These are phyloP conservation scores for Russula brevipes DNA, from an alignment of 768 basidiomycete genomes.

Conservation along the genomic window DNA sequence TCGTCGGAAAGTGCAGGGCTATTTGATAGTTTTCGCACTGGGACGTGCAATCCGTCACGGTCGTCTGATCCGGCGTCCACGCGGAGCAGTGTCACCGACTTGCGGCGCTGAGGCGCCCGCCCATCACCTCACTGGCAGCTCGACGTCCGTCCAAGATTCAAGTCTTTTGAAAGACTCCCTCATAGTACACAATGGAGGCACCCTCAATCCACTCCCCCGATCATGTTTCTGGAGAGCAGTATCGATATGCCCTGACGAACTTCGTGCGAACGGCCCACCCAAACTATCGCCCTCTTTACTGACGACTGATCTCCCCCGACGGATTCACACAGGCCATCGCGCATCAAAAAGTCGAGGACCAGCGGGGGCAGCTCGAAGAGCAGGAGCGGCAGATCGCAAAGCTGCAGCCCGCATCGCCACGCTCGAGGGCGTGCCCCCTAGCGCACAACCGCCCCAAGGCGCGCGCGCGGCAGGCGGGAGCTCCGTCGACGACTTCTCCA, in stretches of 20 bases:
- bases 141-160: neutral
- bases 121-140: neutral
- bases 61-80: too few species aligned
- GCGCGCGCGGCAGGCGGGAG: constrained; percentile 44
- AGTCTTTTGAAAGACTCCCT: neutral
- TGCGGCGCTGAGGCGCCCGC: too few species aligned
- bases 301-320: neutral
- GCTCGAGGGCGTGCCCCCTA: constrained; percentile 59
- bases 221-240: constrained; percentile 53
- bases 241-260: constrained; percentile 78
- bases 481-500: constrained; percentile 83
- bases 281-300: neutral
- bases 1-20: too few species aligned
- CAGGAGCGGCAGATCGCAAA: constrained; percentile 79
- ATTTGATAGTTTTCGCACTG: too few species aligned
- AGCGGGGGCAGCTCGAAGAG: constrained; percentile 70
- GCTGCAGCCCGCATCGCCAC: constrained; percentile 65
- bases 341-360: constrained; percentile 84
- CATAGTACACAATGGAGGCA: neutral
- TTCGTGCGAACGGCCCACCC: constrained; percentile 40
- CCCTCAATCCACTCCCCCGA: constrained; percentile 24
- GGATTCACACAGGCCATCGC: constrained; percentile 58
- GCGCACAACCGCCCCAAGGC: constrained; percentile 30
- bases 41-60: too few species aligned
- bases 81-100: too few species aligned